Evolutionary conservation across 345 rosid species (phyloP), one percentile per base, ranked within the genome.

Genomic region (Bruguiera sexangula): DNA sequence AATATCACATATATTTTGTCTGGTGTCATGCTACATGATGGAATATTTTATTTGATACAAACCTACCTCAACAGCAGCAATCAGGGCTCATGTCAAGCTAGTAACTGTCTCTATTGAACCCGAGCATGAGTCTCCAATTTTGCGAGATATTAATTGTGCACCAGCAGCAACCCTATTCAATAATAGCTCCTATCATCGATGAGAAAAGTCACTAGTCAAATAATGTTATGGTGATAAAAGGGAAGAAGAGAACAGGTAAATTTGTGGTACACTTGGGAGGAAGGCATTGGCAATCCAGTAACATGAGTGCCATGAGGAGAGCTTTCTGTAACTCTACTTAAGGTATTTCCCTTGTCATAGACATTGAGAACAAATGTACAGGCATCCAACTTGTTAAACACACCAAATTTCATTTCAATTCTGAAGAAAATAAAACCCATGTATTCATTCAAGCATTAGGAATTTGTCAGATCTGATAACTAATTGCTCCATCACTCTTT

Each of bases 231-330:
- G 30, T n/a, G 24, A 32, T 62, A 60, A 55, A 19, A 70, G 70
- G 36, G 65, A 20, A 27, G 31, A 37, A 75, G 15, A 20, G 7
- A 19, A 37, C n/a, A 63, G 57, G 65, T 70, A 51, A 50, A 62
- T 66, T 32, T 21, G 59, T 36, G 31, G 39, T 80, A 94, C 96
- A 95, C 91, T 82, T 39, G 90, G 89, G 76, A 89, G 92, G 79
- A 85, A 91, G 71, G 98, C 98, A 76, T 93, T 75, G 57, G 97
- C 96, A 75, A 94, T 91, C 96, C 97, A 77, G 98, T 86, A 79
- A 94, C 97, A 88, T 89, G 97, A 81, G 98, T 91, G 21, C 93
- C 96, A 73, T 94, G 97, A 71, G 97, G 91, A 69, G 91, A 91
- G 81, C 92, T n/a, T 82, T 91, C 98, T 2, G 97, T 94, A 59